Percentiles rank a stretch among this genome's conserved stretches.
Conservation (phyloP, 169 alveolate species). For the Cryptosporidium bovis region DNA sequence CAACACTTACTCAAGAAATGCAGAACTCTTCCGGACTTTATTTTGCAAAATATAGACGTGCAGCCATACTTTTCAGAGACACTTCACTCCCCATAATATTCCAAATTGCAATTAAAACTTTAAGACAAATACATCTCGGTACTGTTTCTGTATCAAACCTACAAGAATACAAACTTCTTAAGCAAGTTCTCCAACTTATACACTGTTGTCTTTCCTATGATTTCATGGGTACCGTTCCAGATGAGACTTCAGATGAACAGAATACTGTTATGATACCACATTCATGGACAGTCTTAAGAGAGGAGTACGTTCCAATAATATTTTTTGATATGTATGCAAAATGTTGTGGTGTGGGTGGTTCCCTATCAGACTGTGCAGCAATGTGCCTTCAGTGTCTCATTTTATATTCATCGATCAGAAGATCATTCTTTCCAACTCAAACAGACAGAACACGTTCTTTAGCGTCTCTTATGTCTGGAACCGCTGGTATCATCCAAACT, state of each 20-base stretch:
- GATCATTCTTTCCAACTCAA: slow-evolving; percentile 90
- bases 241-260: slow-evolving; percentile 94
- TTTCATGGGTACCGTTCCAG: slow-evolving; percentile 94
- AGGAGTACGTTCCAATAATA: slow-evolving; percentile 85
- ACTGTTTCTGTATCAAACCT: slow-evolving; percentile 71
- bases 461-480: slow-evolving; percentile 88
- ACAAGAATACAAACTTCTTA: slow-evolving; percentile 82
- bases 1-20: slow-evolving; percentile 89
- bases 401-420: slow-evolving; percentile 87
- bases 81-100: slow-evolving; percentile 89
- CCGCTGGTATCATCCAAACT: slow-evolving; percentile 86
- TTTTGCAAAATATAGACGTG: slow-evolving; percentile 89
- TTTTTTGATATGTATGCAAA: slow-evolving; percentile 76
- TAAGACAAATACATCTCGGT: slow-evolving; percentile 67
- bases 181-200: slow-evolving; percentile 90
- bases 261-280: slow-evolving; percentile 93
- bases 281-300: slow-evolving; percentile 89
- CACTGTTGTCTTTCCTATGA: slow-evolving; percentile 91
- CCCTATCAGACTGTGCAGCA: slow-evolving; percentile 86
- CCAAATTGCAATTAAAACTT: slow-evolving; percentile 82
- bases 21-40: slow-evolving; percentile 85
- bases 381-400: slow-evolving; percentile 88
- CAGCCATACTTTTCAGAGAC: slow-evolving; percentile 93
- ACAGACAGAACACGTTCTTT: slow-evolving; percentile 86
- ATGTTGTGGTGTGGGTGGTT: slow-evolving; percentile 48